Base-by-base conservation (phyloP, 2,329 filamentous ascomycete genomes). In the Xylaria sp. region DNA sequence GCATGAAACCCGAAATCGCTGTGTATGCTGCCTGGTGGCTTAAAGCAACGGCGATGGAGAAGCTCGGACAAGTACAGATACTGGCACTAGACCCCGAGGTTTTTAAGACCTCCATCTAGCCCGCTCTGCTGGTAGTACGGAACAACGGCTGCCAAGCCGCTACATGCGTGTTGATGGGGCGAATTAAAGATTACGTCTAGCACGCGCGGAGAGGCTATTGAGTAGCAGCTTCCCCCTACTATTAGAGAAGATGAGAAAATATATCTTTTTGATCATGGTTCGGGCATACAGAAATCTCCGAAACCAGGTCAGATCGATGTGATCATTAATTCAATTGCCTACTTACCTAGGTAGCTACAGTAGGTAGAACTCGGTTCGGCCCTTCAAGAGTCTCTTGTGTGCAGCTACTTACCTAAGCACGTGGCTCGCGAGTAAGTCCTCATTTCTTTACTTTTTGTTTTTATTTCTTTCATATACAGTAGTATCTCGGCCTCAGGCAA, bases 111-210 rank as follows among this genome's bases (percentile, higher is more conserved):
- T 51, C 49, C 58, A 59, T 64, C 45, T 6, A 56, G 57, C 52
- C 61, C 61, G 47, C 57, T 47, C 53, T 49, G 47, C 46, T 64
- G 61, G 61, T 43, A 53, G 46, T 35, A 61, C 55, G 63, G 60
- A 46, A 62, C 38, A 45, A 46, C 63, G 63, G 59, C 50, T 50
- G 63, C 55, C 59, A 62, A 65, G 63, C 42, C 40, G 43, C 49
- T 49, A 56, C 40, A 47, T 58, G 50, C 55, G 47, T 31, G 43
- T 19, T 1, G 12, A 61, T 57, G 61, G 57, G 38, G 61, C 33
- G 4, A 23, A n/a, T 4, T 56, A 17, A n/a, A 21, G 25, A 52
- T 52, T 19, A 5, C 7, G 23, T 43, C 31, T 38, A 31, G 14
- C n/a, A n/a, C n/a, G n/a, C n/a, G n/a, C n/a, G n/a, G n/a, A n/a